Evolutionary conservation across 1,139 yeast species (phyloP), one percentile per base, ranked within the genome.

Genomic region (Scheffersomyces lignicola): DNA sequence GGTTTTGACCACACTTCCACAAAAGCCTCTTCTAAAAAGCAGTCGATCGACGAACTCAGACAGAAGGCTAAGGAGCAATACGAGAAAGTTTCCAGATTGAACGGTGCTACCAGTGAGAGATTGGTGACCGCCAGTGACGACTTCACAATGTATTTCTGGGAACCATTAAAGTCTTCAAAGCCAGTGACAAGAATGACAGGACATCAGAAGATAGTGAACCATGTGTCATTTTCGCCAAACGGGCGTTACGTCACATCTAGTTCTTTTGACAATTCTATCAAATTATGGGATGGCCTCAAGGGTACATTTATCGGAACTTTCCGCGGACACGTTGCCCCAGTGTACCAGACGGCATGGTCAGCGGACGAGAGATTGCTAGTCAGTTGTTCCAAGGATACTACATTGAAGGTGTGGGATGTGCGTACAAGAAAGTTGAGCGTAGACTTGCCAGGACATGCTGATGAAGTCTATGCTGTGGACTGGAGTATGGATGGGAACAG

Each of bases 311-410:
- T 92, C 28, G 80, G 95, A 5, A 89, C 97, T 0, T 79, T 94
- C 51, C 73, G 98, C 46, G 98, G 98, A 3, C 98, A 92, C 57
- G 99, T 92, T 40, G 97, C 97, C 0, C 89, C 97, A 3, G 98
- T 92, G 0, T 92, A 92, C 57, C 97, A 90, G 62, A 89, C 96
- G n/a, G 89, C 97, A 0, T 92, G 99, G 99, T 88, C 97, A 3
- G 83, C 96, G 2, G 99, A 92, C 56, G 86, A 92, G 57, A 71
- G 98, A 45, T 67, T 92, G 31, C 68, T 92, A 39, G 98, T 90
- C 6, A 84, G 96, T 53, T 86, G 96, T 54, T 89, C 97, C 15
- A 92, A 92, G 58, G 99, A 92, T 58, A 90, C 98, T 2, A 94
- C 99, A 0, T 73, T 94, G 53, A 92, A 92, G 61, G 96, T 92